Conservation (phyloP, 305 asterid genomes). For the Fraxinus ornus region DNA sequence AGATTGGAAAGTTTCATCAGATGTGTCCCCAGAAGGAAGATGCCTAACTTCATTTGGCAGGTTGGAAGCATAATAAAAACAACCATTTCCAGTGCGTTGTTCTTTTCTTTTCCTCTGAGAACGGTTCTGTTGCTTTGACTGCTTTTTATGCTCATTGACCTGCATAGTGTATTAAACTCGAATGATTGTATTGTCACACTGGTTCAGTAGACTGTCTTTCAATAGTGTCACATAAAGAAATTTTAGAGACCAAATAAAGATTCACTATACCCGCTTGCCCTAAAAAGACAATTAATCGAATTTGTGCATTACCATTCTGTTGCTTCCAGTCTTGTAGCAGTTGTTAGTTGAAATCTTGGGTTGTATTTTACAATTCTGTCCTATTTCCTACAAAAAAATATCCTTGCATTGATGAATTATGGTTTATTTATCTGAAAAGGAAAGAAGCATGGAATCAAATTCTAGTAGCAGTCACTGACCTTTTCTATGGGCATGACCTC, state of each 20-base stretch:
- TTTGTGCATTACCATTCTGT: constrained; percentile 30
- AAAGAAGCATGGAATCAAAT: not conserved
- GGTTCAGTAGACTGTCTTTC: not conserved
- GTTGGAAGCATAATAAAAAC: constrained; percentile 34
- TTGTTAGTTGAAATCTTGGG: constrained; percentile 24
- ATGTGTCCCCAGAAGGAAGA: constrained; percentile 34
- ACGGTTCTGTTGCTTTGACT: constrained; percentile 44
- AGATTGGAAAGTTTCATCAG: constrained; percentile 33
- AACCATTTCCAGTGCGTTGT: constrained; percentile 34
- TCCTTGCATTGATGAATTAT: not conserved
- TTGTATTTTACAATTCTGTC: constrained; percentile 24
- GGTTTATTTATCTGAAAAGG: not conserved
- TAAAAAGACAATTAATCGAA: not conserved
- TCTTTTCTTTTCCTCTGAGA: constrained; percentile 43
- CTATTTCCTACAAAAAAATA: constrained; percentile 26
- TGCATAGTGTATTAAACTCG: constrained; percentile 31
- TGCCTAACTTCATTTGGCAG: constrained; percentile 35
- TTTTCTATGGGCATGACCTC: constrained; percentile 38
- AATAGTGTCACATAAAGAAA: constrained; percentile 3
- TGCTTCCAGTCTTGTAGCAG: constrained; percentile 31
- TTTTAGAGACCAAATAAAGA: not conserved
- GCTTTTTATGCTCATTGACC: constrained; percentile 45
- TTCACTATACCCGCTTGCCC: not conserved
- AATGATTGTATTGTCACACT: constrained; percentile 8
- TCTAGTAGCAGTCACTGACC: constrained; percentile 32